Evolutionary conservation across 2,329 filamentous ascomycete genomes (phyloP), one percentile per base, ranked within the genome.

Genomic region (Cordyceps tenuipes): DNA sequence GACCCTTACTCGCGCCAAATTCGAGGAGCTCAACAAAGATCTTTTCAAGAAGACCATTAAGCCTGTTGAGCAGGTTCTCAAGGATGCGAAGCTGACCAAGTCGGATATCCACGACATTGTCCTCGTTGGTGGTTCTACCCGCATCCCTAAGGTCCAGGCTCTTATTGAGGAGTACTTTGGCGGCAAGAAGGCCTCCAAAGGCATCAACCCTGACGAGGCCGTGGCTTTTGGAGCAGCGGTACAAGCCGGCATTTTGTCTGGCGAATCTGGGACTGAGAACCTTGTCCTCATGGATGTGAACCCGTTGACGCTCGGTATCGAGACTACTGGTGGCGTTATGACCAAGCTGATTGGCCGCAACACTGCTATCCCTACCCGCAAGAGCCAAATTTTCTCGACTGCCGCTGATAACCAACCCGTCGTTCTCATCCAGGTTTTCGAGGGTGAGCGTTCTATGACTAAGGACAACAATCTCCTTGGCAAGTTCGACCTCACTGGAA

Each of bases 1-100:
- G 86, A 97, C 91, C 64, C 85, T 99, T 57, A 97, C 93, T 75
- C 90, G 93, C 69, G 94, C 94, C 83, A 97, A 97, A 85, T 97
- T 99, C 71, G 94, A 99, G 81, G 93, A 97, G 80, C 85, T 97
- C 70, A 97, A 97, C 89, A 92, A 92, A 69, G 93, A 97, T 71
- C 87, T 97, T 64, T 97, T 97, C 88, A 96, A 96, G 88, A 96
- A 94, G 85, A 97, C 94, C 62, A 85, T 97, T 67, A 96, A 97
- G 86, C 93, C 94, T 61, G 94, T 97, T 67, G 91, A 97, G 82
- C 92, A 97, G 84, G 94, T 97, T 67, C 85, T 99, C 73, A 96
- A 96, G 83, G 94, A 97, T 69, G 91, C 92, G 75, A 96, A 97
- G 83, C 83, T 97, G 70, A 93, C 93, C 87, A 97, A 97, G 88